Evolutionary conservation across 2,329 filamentous ascomycete species (phyloP), one percentile per base, ranked within the genome.

Genomic region (Epichloe typhina): DNA sequence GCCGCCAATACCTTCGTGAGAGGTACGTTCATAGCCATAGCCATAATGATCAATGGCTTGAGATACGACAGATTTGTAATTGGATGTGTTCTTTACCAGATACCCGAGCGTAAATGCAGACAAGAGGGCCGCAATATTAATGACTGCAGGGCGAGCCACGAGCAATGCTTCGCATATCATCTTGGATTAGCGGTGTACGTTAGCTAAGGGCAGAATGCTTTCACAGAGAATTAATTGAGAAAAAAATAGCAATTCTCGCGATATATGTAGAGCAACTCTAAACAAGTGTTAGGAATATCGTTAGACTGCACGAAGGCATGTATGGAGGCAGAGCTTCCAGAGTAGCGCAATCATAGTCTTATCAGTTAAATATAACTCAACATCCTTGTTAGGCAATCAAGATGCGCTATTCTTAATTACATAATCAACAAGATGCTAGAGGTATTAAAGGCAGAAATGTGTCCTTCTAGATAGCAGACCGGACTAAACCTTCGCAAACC

Each of bases 21-120:
- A 5, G n/a, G 31, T 26, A 17, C n/a, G 6, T 6, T 12, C 8
- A 15, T 52, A 47, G 21, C 36, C 48, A 39, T 50, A 35, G 19
- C 44, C 44, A n/a, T 46, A 46, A 33, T 46, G 33, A 37, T 23
- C 13, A 11, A 37, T 21, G 17, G 33, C 9, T 37, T 15, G 33
- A n/a, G 0, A 21, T 4, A 33, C 33, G 19, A 17, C 19, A 38
- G 44, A 5, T 23, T 46, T n/a, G 5, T 17, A 7, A 9, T 17
- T 15, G 33, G 11, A 38, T 15, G 31, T 40, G 15, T 36, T 26
- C 21, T 51, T 50, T 19, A 47, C 35, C 2, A 48, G 17, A 17
- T 36, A 52, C n/a, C 50, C 46, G 15, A 52, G 40, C 4, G 38
- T 42, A 33, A 52, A 52, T 2, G 45, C 50, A 33, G 36, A 46